These are phyloP conservation scores for Marchantia polymorpha DNA, from an alignment of 225 moss, liverwort and hornwort species.

Conservation along the genomic window DNA sequence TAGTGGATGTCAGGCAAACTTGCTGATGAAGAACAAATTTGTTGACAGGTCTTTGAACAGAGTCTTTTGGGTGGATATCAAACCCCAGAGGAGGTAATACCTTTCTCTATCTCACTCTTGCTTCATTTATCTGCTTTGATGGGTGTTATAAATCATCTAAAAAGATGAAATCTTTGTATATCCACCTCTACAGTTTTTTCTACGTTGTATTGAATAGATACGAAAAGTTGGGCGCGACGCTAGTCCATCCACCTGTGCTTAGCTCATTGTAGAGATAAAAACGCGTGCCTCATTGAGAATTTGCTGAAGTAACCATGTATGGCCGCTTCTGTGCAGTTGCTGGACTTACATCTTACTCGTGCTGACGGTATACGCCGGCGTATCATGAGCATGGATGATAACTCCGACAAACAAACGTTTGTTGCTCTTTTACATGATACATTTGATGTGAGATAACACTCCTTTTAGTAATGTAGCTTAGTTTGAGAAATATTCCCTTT, in stretches of 20 bases:
- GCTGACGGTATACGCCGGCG: conserved; percentile 78
- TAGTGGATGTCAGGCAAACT: neutral
- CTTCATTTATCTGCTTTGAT: neutral
- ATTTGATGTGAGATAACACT: conserved; percentile 55
- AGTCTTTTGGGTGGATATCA: conserved; percentile 71
- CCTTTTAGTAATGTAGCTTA: neutral
- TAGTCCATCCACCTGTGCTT: neutral
- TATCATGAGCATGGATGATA: conserved; percentile 46
- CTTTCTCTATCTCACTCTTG: neutral
- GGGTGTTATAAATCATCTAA: neutral
- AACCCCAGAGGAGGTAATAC: conserved; percentile 65
- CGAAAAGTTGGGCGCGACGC: neutral
- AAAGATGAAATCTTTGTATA: neutral
- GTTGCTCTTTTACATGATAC: conserved; percentile 60
- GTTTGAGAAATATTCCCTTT: neutral
- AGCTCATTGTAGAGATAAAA: neutral
- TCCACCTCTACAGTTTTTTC: neutral
- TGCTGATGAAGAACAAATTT: conserved; percentile 7
- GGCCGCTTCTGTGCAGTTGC: conserved; percentile 45
- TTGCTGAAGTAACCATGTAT: too few species aligned
- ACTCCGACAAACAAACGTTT: conserved; percentile 45
- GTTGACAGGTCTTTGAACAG: conserved; percentile 86
- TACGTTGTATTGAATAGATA: neutral
- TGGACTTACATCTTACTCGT: conserved; percentile 68
- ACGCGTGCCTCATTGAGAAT: neutral